A percentile compares a stretch with the other conserved stretches of the same genome.
These are phyloP conservation scores for Phlyctochytrium bullatum DNA, from an alignment of 192 early-diverging fungal genomes.

Conservation along the genomic window DNA sequence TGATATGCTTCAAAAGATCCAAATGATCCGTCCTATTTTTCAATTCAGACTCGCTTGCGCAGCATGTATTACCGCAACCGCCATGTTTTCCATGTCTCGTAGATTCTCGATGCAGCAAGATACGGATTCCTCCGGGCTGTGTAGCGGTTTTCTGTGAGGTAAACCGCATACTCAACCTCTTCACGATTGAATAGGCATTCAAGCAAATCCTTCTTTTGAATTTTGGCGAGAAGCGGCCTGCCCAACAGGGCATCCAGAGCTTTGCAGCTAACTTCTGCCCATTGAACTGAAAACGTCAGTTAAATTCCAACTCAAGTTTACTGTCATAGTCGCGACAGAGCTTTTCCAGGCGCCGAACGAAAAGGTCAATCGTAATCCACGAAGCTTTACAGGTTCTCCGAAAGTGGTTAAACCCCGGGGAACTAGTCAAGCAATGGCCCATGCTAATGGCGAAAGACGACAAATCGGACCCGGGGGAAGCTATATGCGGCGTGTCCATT, in stretches of 20 bases:
- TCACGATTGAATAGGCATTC: slow-evolving; percentile 9
- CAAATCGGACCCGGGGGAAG: too few species aligned
- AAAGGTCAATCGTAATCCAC: background rate
- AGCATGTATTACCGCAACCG: too few species aligned
- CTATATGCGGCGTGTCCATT: too few species aligned
- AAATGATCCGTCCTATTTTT: too few species aligned
- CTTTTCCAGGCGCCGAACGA: slow-evolving; percentile 1
- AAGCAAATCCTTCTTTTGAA: slow-evolving; percentile 6
- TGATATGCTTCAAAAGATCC: too few species aligned
- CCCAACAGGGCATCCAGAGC: slow-evolving; percentile 8
- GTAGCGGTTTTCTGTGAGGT: too few species aligned
- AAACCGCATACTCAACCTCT: slow-evolving; percentile 6
- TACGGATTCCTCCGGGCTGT: too few species aligned
- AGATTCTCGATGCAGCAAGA: too few species aligned
- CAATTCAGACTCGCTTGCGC: too few species aligned
- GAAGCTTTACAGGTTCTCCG: background rate
- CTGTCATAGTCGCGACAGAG: background rate
- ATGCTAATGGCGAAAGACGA: background rate
- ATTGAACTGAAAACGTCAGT: slow-evolving; percentile 9
- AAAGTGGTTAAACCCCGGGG: background rate
- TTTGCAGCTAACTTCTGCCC: slow-evolving; percentile 11
- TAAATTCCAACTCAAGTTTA: slow-evolving; percentile 1
- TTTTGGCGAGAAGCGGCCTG: slow-evolving; percentile 6
- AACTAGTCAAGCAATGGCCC: background rate
- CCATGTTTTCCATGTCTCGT: too few species aligned